Base-by-base conservation (phyloP, 164 flowering plant species). In the Stephania cephalantha region DNA sequence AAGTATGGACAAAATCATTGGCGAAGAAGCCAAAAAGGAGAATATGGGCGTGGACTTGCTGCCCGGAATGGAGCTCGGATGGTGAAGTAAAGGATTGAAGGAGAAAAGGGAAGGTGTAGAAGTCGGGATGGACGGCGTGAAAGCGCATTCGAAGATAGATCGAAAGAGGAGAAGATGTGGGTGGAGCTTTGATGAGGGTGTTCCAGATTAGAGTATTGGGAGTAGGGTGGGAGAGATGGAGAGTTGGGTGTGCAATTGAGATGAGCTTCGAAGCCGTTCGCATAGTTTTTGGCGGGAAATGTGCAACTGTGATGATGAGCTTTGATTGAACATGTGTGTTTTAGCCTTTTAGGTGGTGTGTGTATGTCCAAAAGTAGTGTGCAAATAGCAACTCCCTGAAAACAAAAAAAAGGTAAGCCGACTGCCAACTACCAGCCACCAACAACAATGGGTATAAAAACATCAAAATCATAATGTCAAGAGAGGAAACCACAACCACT, bases 41-140 rank as follows among this genome's bases (percentile, higher is more conserved):
- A 9, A 46, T 20, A 55, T 70, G 72, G 12, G 29, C 55, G 12
- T 70, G 72, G 72, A 46, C 35, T 46, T 70, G 72, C 25, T 70
- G 35, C 25, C 72, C 72, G 9, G 22, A 46, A 9, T 46, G 5
- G 17, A 70, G 72, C 46, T 70, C 46, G 18, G 72, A 46, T 0
- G 72, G 72, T n/a, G 72, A 70, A 70, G 72, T 46, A 30, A 70
- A n/a, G 48, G 53, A 70, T 11, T 46, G 72, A 55, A 70, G 72
- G 72, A 70, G 58, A 46, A 46, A 68, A 30, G 70, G 70, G 46
- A 31, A 68, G n/a, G 70, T 68, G 46, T 35, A 31, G 70, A 68
- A 68, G 42, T 68, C 70, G 12, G 70, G 70, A 11, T 35, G 18
- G 42, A 68, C 70, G 70, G 46, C 70, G 44, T 69, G 71, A 52